Base-by-base conservation (phyloP, 345 rosid genomes). In the Salix suchowensis region DNA sequence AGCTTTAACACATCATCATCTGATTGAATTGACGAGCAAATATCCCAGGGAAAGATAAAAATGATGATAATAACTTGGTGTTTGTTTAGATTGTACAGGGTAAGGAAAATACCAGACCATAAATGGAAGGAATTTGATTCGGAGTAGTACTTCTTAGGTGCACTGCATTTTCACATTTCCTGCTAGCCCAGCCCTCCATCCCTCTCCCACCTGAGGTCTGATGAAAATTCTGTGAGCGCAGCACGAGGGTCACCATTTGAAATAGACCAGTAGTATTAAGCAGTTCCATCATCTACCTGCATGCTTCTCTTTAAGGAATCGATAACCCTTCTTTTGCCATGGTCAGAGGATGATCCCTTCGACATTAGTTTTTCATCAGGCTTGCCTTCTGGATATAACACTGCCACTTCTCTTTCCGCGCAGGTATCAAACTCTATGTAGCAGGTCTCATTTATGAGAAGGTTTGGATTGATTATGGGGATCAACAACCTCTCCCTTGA, bases 281-380 rank as follows among this genome's bases (percentile, higher is more conserved):
- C 97, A 42, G 97, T 95, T 72, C 87, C 96, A 80, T 90, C 97
- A 74, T 95, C 96, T 7, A 89, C 97, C 46, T 84, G 96, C 98
- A 91, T 93, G 86, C 97, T 91, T 88, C 97, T 88, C 84, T 81
- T 91, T 54, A 94, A 70, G 11, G 96, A 94, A 37, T 91, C 88
- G 0, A 92, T 77, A 18, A 94, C 75, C 77, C 86, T 88, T 82
- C 83, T 85, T 84, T 83, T 92, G 68, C 95, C 91, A 8, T 72
- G 79, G 24, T 81, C 85, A 48, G 97, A 89, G 75, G 86, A 76
- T n/a, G 61, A 73, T 72, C 83, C 61, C 34, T 64, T 87, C 58
- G 82, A 74, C 44, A 79, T 44, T 2, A 81, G 84, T 77, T 78
- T 85, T 69, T 68, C 78, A 48, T 81, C 83, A 0, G 87, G 92